Evolutionary conservation across 163 green algal species (phyloP).

Genomic region (Picocystis sp.): DNA sequence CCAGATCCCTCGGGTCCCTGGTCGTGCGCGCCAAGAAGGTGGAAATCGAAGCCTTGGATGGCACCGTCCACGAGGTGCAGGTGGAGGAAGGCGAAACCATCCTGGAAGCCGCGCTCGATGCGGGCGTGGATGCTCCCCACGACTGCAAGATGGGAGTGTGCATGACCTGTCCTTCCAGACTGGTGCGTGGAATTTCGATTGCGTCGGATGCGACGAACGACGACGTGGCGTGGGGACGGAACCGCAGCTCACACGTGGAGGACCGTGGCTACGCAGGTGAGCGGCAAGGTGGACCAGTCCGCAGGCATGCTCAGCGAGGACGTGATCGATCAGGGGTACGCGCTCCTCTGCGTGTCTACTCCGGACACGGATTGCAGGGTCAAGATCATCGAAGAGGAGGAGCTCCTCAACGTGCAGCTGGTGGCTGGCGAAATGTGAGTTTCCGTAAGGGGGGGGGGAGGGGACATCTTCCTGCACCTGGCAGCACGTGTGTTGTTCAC

Average conservation of each 20-base stretch:
- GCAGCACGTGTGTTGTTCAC: too few relatives aligned
- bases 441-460: too few relatives aligned
- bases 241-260: neutral
- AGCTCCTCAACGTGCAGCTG: slow-evolving; percentile 11
- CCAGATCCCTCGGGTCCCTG: too few relatives aligned
- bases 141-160: slow-evolving; percentile 86
- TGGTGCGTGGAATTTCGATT: slow-evolving; percentile 27
- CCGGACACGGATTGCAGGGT: slow-evolving; percentile 60
- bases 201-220: neutral
- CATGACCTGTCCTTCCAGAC: slow-evolving; percentile 51
- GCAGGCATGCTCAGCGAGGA: slow-evolving; percentile 76
- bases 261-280: slow-evolving; percentile 20
- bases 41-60: slow-evolving; percentile 20
- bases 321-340: slow-evolving; percentile 63
- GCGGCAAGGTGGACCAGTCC: slow-evolving; percentile 48
- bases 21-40: slow-evolving; percentile 13
- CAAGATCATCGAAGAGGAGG: slow-evolving; percentile 36
- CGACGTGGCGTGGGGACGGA: neutral
- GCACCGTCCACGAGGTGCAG: slow-evolving; percentile 24
- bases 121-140: slow-evolving; percentile 57
- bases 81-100: slow-evolving; percentile 47
- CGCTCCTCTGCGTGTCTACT: slow-evolving; percentile 62
- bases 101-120: slow-evolving; percentile 41
- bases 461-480: too few relatives aligned
- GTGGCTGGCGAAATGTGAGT: neutral